Evolutionary conservation across 225 moss, liverwort and hornwort genomes (phyloP).

Genomic region (Marchantia polymorpha): DNA sequence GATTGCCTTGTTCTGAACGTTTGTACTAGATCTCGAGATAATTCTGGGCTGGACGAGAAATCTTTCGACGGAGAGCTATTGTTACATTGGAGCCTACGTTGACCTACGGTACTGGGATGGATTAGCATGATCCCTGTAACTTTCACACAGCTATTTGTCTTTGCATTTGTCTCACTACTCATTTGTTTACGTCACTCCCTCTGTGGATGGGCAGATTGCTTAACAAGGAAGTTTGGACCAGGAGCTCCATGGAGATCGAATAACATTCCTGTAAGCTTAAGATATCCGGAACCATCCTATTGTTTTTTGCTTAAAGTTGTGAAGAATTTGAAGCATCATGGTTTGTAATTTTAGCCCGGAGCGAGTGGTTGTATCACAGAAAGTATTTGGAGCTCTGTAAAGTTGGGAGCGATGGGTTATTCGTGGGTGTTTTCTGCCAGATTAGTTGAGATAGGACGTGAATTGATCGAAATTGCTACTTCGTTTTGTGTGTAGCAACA

Average conservation of each 20-base stretch:
- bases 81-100: neutral
- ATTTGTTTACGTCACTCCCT: too few relatives aligned
- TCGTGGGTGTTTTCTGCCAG: neutral
- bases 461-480: neutral
- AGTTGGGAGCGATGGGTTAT: neutral
- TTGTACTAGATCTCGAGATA: too few relatives aligned
- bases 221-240: constrained; percentile 87
- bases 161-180: neutral
- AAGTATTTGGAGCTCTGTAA: neutral
- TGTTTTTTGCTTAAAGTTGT: neutral
- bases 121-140: neutral
- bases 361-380: neutral
- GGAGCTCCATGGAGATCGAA: constrained; percentile 60
- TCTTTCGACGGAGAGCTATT: too few relatives aligned
- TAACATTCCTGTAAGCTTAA: constrained; percentile 47
- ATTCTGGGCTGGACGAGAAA: too few relatives aligned
- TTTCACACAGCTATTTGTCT: neutral
- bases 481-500: constrained; percentile 24
- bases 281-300: neutral
- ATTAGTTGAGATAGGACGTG: neutral
- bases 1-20: neutral
- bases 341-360: neutral
- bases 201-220: constrained; percentile 63
- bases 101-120: neutral
- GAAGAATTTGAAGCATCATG: neutral